Base-by-base conservation (phyloP, 768 basidiomycete species). In the Pisolithus microcarpus region DNA sequence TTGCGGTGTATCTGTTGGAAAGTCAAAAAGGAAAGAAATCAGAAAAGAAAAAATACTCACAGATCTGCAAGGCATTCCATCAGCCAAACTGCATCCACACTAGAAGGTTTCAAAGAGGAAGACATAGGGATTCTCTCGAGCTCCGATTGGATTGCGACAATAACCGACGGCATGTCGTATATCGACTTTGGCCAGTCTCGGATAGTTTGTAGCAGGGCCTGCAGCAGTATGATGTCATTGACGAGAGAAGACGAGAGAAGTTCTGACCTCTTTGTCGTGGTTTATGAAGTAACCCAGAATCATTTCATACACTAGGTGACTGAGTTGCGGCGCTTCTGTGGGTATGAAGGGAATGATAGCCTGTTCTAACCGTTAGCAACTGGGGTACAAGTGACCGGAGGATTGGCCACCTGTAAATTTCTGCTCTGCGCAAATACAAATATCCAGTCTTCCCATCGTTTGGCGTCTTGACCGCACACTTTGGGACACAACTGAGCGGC, bases 391-490 rank as follows among this genome's bases (percentile, higher is more conserved):
- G 15, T 10, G 34, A 46, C 19, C 21, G n/a, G 9, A 8, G 10
- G 9, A 40, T 2, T 19, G 66, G 78, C 21, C 53, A 90, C 92
- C 67, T 87, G 82, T 15, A 97, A 70, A 51, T 91, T 83, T 23
- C 79, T 76, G 58, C 84, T 80, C 64, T 91, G 82, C 1, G 87
- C 87, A 63, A 95, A 98, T 13, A 80, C 72, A 60, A 96, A 95
- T 61, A 97, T 88, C 89, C 89, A 96, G 58, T 87, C 81, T 62
- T 97, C 94, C 96, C 96, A 99, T n/a, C 79, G 76, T 60, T 82
- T 84, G 10, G 76, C 68, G 58, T 95, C 81, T 40, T 81, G 80
- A 4, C 79, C 85, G 56, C 95, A 87, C 7, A 97, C 91, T 63
- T 88, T 92, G 0, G 91, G 85, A 58, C 83, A 85, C 23, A 96